phyloP scores from a whole-genome alignment of 148 eudicot genomes.

The Chenopodium quinoa region DNA sequence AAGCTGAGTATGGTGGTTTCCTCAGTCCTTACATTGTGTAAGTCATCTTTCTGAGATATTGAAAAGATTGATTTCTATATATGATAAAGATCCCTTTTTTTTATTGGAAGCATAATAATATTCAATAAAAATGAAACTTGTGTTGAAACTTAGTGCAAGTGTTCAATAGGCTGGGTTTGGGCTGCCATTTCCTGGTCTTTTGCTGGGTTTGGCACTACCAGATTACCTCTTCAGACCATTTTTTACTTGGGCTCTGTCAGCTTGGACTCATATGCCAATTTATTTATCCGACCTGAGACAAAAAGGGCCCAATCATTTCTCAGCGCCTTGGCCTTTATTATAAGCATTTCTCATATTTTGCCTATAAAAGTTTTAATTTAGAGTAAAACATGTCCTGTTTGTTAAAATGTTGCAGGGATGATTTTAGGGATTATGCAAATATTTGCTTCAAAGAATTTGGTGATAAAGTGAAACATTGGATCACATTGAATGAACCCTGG shows the following conservation, averaged over 20 bases:
- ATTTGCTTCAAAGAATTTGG: slow-evolving; percentile 36
- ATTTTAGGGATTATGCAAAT: slow-evolving; percentile 31
- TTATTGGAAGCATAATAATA: neutral
- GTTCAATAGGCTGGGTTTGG: no score
- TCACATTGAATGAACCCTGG: slow-evolving; percentile 40
- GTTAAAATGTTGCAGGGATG: slow-evolving; percentile 24
- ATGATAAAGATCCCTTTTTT: neutral
- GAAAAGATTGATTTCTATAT: neutral
- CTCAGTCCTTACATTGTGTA: slow-evolving; percentile 42
- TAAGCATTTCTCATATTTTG: no score
- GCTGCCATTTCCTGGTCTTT: no score
- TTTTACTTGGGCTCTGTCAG: no score
- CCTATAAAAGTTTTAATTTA: no score
- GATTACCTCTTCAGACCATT: no score
- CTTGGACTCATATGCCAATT: no score
- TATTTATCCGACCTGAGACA: no score
- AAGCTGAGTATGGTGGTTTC: slow-evolving; percentile 33
- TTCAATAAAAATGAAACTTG: neutral
- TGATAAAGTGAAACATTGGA: slow-evolving; percentile 40
- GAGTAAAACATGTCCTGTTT: no score
- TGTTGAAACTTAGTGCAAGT: neutral
- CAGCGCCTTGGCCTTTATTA: no score
- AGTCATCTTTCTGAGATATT: slow-evolving; percentile 9
- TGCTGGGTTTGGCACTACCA: no score
- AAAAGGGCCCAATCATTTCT: no score